Evolutionary conservation across 257 asterid species (phyloP).

Genomic region (Primulina tabacum): DNA sequence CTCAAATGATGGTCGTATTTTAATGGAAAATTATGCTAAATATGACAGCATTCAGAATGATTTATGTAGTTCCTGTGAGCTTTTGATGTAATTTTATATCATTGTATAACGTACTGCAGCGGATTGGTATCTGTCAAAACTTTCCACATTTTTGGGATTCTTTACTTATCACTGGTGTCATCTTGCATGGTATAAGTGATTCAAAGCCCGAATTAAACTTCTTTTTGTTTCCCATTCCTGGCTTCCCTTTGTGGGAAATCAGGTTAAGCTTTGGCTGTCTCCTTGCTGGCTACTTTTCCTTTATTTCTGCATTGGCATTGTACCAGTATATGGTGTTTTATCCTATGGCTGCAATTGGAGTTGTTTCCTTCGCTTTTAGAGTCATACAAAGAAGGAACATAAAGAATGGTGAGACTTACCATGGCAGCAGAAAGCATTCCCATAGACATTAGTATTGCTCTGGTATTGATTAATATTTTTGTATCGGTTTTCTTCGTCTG

Average conservation of each 20-base stretch:
- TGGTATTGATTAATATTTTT: background rate
- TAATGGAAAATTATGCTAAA: background rate
- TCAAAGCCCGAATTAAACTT: constrained; percentile 78
- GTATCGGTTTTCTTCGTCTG: constrained; percentile 9
- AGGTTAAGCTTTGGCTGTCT: constrained; percentile 75
- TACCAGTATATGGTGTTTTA: constrained; percentile 72
- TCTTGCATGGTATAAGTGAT: constrained; percentile 77
- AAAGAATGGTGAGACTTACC: constrained; percentile 53
- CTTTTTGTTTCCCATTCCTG: constrained; percentile 60
- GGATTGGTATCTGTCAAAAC: constrained; percentile 57
- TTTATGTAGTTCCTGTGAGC: background rate
- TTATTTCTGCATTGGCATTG: constrained; percentile 64
- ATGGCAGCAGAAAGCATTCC: constrained; percentile 68
- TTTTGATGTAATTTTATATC: background rate
- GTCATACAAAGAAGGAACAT: constrained; percentile 57
- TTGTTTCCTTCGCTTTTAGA: constrained; percentile 63
- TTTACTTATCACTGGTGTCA: constrained; percentile 61
- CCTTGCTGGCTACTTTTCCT: constrained; percentile 67
- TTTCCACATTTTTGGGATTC: constrained; percentile 82
- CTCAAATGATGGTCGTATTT: background rate
- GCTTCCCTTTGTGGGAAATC: constrained; percentile 56
- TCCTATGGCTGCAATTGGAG: constrained; percentile 72
- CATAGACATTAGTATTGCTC: constrained; percentile 59
- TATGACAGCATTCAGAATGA: background rate
- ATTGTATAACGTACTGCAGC: constrained; percentile 46